A percentile compares a stretch with the other conserved stretches of the same genome.
These are phyloP conservation scores for Dissophora globulifera DNA, from an alignment of 192 early-diverging fungal species.

Conservation along the genomic window DNA sequence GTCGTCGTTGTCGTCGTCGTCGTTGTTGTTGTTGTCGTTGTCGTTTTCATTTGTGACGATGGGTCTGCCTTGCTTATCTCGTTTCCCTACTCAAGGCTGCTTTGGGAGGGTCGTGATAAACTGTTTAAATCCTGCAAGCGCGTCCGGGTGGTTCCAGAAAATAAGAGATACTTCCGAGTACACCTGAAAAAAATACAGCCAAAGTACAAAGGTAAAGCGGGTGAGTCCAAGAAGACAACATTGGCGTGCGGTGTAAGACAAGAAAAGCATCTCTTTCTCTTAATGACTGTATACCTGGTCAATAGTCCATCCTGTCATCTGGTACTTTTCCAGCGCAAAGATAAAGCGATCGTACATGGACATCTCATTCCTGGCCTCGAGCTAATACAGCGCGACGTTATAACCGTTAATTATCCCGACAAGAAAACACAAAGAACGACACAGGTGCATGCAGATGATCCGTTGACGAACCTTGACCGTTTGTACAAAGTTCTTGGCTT, in stretches of 20 bases:
- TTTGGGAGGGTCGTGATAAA: conserved; percentile 37
- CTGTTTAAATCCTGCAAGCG: conserved; percentile 42
- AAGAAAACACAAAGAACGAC: not conserved
- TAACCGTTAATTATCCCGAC: no score
- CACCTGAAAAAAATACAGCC: no score
- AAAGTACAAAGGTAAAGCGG: no score
- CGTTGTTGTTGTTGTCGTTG: no score
- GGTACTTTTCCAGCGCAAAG: conserved; percentile 50
- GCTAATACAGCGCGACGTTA: no score
- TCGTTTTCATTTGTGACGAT: no score
- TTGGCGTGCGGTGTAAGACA: no score
- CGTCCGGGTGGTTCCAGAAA: conserved; percentile 53
- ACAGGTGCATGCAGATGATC: not conserved
- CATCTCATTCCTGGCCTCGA: conserved; percentile 39
- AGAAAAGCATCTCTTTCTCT: not conserved
- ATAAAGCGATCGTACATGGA: conserved; percentile 54
- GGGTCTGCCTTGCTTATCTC: no score
- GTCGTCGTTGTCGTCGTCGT: no score
- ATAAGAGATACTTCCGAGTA: conserved; percentile 53
- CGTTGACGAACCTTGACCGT: conserved; percentile 30
- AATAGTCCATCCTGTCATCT: conserved; percentile 48
- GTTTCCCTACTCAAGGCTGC: no score
- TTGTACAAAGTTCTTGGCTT: conserved; percentile 52
- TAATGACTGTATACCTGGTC: conserved; percentile 36
- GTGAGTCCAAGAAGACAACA: no score